phyloP scores from a whole-genome alignment of 306 rosid genomes.

The Trifolium pratense region DNA sequence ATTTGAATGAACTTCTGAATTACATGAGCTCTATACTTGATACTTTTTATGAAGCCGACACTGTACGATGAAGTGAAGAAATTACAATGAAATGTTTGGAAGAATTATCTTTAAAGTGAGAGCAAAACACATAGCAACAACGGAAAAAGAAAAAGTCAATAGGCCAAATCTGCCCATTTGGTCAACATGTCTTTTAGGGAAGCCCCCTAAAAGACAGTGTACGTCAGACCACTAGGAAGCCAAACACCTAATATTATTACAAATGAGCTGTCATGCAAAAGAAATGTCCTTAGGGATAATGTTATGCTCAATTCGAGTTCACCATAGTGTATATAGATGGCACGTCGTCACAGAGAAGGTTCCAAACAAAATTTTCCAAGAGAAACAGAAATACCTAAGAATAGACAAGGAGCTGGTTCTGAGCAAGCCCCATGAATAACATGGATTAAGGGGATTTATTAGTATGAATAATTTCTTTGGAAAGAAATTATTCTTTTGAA shows the following conservation, averaged over 20 bases:
- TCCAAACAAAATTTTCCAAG: not conserved
- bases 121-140: not conserved
- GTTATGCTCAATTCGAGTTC: conserved; percentile 10
- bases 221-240: too few species aligned
- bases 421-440: not conserved
- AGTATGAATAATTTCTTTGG: too few species aligned
- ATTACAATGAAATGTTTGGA: not conserved
- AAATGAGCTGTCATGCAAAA: not conserved
- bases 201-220: too few species aligned
- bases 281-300: not conserved
- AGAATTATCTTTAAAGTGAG: not conserved
- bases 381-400: not conserved
- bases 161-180: too few species aligned
- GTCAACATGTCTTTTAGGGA: too few species aligned
- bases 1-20: not conserved
- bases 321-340: not conserved
- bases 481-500: not conserved
- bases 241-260: too few species aligned
- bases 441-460: too few species aligned
- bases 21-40: not conserved
- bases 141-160: too few species aligned
- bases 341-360: not conserved
- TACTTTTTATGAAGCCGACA: not conserved
- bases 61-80: not conserved
- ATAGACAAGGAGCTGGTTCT: not conserved